Evolutionary conservation across 1,284 basidiomycete species (phyloP), one percentile per base, ranked within the genome.

Genomic region (Sporisorium sorghi): DNA sequence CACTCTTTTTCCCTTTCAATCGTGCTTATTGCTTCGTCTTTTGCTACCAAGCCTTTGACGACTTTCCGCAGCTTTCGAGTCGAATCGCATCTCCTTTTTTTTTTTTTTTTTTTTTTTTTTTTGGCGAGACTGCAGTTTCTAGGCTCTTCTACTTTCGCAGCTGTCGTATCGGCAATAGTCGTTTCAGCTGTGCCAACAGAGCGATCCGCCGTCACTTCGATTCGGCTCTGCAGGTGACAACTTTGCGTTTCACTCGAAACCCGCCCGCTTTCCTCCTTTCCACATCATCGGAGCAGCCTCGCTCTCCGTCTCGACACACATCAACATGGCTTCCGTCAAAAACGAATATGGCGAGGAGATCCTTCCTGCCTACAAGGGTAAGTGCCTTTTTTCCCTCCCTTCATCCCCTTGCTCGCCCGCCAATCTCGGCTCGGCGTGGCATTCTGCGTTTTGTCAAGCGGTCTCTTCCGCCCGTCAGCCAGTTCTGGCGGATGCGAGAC

Each of bases 261-360:
- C 46, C 28, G 4, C 10, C 47, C 50, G 28, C 24, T 42, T 23
- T 23, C 28, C 37, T 21, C 32, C 49, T 28, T 11, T 24, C 44
- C 23, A 8, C 32, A 56, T 33, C 32, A 56, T 33, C 54, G 50
- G 55, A 39, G 28, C 33, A 58, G 51, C 59, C 14, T 47, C 48
- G 46, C 43, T 47, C 49, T 35, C 50, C 55, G 55, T 48, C 11
- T 39, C 56, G 35, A 49, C 43, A 11, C 33, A 10, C 21, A 12
- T 48, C 51, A 30, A 51, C 3, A 82, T 83, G 80, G 53, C 74
- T 8, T 60, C 61, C 12, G 66, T 78, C 40, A 75, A 58, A 26
- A 78, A 82, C 64, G 69, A 80, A 8, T 53, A 73, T 44, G 82
- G 80, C 46, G 79, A 84, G 67, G 63, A 76, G n/a, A 70, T 83